Base-by-base conservation (phyloP, 2,329 filamentous ascomycete genomes). In the Penicillium frequentans region DNA sequence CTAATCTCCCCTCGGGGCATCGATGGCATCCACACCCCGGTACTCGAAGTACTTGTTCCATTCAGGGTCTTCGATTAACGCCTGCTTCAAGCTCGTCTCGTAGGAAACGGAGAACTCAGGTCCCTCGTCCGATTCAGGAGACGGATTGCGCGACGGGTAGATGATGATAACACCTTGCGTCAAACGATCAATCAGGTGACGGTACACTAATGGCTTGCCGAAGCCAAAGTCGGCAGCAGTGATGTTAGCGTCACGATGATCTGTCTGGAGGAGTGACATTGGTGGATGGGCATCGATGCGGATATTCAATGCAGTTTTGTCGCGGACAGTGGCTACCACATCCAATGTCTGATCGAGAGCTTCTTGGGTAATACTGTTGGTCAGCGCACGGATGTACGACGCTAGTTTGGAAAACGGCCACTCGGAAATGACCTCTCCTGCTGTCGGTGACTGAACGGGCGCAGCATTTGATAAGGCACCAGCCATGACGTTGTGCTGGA, bases 21-120 rank as follows among this genome's bases (percentile, higher is more conserved):
- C 11, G 14, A 46, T 16, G 11, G 58, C 60, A 46, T 75, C 73
- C 21, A 77, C 59, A 0, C 74, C 76, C 29, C 75, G 61, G 45
- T 70, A 77, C 55, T 76, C 74, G 55, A 77, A 77, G 21, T 70
- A 78, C 52, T 64, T 52, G 29, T 58, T 72, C 73, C 71, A 75
- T 53, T 76, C 68, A 3, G 52, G 33, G 53, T 78, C 74, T 3
- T 71, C 56, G 2, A 77, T 62, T n/a, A 79, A 48, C 3, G 51
- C 56, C 24, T 68, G 39, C 0, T 66, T 64, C 5, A 76, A 46
- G 3, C 68, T 65, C 60, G 70, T 74, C 64, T 78, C 75, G 26
- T 73, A 73, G 0, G 65, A 61, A 16, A 77, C 65, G 1, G 66
- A 59, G 52, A 77, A 68, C 63, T 75, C 73, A 1, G 60, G 65